A percentile compares a stretch with the other conserved stretches of the same genome.
phyloP scores from a whole-genome alignment of 1,284 basidiomycete genomes.

The Neotropicomus parvogracilis region DNA sequence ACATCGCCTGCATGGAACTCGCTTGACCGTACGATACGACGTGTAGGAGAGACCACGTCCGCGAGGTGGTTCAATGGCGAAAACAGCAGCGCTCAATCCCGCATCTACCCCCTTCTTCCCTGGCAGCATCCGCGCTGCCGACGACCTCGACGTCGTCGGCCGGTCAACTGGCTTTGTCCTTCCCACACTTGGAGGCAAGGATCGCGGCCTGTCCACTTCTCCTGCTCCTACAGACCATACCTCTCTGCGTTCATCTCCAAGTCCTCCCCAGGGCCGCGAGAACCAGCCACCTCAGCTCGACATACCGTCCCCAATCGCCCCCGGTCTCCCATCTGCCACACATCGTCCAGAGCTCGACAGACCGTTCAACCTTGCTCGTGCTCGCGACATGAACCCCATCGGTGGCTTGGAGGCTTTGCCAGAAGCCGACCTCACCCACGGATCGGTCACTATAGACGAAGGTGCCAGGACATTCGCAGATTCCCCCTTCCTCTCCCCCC shows the following conservation, averaged over 20 bases:
- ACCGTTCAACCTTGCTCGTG: slow-evolving; percentile 39
- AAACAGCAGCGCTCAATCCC: slow-evolving; percentile 72
- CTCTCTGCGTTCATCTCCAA: slow-evolving; percentile 67
- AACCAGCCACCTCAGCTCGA: slow-evolving; percentile 24
- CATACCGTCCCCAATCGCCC: slow-evolving; percentile 33
- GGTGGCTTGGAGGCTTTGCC: slow-evolving; percentile 51
- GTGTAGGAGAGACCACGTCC: slow-evolving; percentile 25
- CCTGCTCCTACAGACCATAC: slow-evolving; percentile 63
- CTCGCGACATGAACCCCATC: slow-evolving; percentile 49
- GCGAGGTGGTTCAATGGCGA: slow-evolving; percentile 68
- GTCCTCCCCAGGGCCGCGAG: slow-evolving; percentile 46
- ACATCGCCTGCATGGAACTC: slow-evolving; percentile 28
- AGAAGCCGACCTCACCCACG: slow-evolving; percentile 49
- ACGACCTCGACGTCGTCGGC: slow-evolving; percentile 58
- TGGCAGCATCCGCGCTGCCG: slow-evolving; percentile 52
- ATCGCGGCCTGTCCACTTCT: slow-evolving; percentile 54
- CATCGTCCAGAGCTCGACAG: slow-evolving; percentile 47
- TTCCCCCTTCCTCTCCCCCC: slow-evolving; percentile 33
- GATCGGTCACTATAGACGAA: slow-evolving; percentile 24
- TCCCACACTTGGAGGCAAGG: slow-evolving; percentile 51
- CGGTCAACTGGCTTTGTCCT: slow-evolving; percentile 41
- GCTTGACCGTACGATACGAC: slow-evolving; percentile 18
- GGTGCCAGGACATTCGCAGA: slow-evolving; percentile 34
- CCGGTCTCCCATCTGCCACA: slow-evolving; percentile 46
- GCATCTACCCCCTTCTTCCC: slow-evolving; percentile 81